phyloP scores from a whole-genome alignment of 768 basidiomycete species.

The Serendipita indica region DNA sequence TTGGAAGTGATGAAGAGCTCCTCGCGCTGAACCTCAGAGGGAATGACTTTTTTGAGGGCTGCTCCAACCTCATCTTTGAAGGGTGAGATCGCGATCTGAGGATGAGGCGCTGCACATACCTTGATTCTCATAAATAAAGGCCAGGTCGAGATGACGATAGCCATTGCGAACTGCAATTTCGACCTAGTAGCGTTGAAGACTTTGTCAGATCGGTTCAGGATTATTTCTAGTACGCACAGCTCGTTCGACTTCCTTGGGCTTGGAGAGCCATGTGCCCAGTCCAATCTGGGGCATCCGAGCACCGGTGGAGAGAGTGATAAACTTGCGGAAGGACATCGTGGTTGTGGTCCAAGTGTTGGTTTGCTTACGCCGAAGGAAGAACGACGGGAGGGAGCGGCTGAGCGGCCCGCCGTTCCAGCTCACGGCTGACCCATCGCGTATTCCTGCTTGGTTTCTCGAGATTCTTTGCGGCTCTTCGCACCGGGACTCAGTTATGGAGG shows the following conservation, averaged over 20 bases:
- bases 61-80: conserved; percentile 42
- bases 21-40: conserved; percentile 61
- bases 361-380: too few relatives aligned
- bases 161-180: conserved; percentile 59
- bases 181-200: conserved; percentile 34
- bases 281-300: conserved; percentile 58
- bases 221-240: conserved; percentile 34
- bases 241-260: conserved; percentile 58
- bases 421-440: too few relatives aligned
- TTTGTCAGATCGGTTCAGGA: neutral
- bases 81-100: too few relatives aligned
- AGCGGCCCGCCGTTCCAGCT: too few relatives aligned
- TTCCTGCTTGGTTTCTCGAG: too few relatives aligned
- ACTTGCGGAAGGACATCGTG: conserved; percentile 30
- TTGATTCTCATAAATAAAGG: conserved; percentile 68
- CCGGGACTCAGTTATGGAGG: too few relatives aligned
- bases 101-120: conserved; percentile 30
- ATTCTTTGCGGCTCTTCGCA: too few relatives aligned
- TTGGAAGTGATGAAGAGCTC: conserved; percentile 37
- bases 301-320: conserved; percentile 32
- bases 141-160: conserved; percentile 76
- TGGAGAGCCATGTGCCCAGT: conserved; percentile 68
- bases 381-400: too few relatives aligned
- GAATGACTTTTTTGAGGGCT: conserved; percentile 63
- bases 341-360: neutral